Evolutionary conservation across 148 eudicot species (phyloP), one percentile per base, ranked within the genome.

Genomic region (Amaranthus cruentus): DNA sequence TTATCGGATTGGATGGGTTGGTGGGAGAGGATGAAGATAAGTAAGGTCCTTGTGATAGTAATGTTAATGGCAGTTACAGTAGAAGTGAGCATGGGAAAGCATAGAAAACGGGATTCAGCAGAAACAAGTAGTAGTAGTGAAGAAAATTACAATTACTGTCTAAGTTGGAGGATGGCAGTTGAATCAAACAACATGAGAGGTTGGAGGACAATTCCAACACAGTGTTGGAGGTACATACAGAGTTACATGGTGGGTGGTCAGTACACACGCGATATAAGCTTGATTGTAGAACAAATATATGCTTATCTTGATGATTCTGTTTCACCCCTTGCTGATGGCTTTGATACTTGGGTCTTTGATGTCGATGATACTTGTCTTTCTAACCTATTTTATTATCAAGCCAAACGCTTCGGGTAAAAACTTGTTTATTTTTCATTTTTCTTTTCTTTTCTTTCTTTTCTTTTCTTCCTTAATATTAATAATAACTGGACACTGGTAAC

Each of bases 361-460:
- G 80, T 92, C 5, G 97, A 92, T 53, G 97, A 92, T 47, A 89
- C 97, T 56, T 92, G 97, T 75, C 76, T 92, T 58, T 92, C 97
- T 47, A 92, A 92, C 69, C 73, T 92, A 58, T 13, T 80, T 7
- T 92, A 89, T 61, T 90, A 90, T 66, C 79, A 73, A 28, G 78
- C 68, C 21, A 88, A 79, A 72, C 85, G 87, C 15, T 91, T 82
- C n/a, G 97, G 97, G 97, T 91, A 76, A 38, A 69, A 59, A 4
- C 52, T n/a, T 5, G 9, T 52, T 49, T 6, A 49, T 46, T 2
- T 8, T 18, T 59, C 5, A 56, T 10, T 21, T 18, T 28, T 61
- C 9, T 58, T 50, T 18, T 18, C 18, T 18, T 18, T 18, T 51
- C 13, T 12, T 48, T 0, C 21, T 58, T 50, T 18, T 18, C 18